Evolutionary conservation across 2,329 filamentous ascomycete species (phyloP), one percentile per base, ranked within the genome.

Genomic region (Eutypa lata): DNA sequence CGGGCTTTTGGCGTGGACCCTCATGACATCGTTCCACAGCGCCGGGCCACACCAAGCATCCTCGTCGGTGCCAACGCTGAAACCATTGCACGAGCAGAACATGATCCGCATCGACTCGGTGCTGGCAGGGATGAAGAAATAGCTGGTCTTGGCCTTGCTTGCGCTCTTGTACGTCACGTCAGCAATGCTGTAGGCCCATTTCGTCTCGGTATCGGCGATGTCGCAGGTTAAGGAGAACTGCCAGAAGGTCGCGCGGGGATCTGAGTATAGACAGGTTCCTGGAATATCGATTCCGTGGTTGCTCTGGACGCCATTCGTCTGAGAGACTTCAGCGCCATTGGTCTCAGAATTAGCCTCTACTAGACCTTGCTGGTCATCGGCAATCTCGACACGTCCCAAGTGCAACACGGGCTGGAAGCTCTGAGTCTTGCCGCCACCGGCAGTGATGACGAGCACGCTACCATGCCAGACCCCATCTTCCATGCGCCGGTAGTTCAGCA

Each of bases 41-140:
- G 90, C 90, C n/a, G 91, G 88, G 0, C 94, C 94, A 65, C 89
- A 93, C 76, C 91, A 96, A 42, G 87, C 86, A 48, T 90, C 85
- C 55, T 94, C 85, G 49, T 68, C 64, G 8, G 68, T 93, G 50
- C 88, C 89, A 38, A 94, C 81, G 60, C 89, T 93, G 75, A 99
- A 99, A 16, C 94, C 95, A 70, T 99, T 99, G 75, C 94, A 97
- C 53, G 90, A 96, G 75, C 97, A 89, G 73, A 97, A 99, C 90
- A 97, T 96, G 67, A 97, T 89, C 67, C 96, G 91, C 93, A 99
- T 97, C 4, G 90, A 89, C 71, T 97, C 87, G 44, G 84, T 83
- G 53, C 80, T 78, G 13, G 89, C 90, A 13, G 94, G 93, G 4
- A 97, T 84, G 78, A 88, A 96, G 72, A 99, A 99, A 48, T 60